Evolutionary conservation across 768 basidiomycete species (phyloP).

Genomic region (Pleurotus salmoneostramineus): DNA sequence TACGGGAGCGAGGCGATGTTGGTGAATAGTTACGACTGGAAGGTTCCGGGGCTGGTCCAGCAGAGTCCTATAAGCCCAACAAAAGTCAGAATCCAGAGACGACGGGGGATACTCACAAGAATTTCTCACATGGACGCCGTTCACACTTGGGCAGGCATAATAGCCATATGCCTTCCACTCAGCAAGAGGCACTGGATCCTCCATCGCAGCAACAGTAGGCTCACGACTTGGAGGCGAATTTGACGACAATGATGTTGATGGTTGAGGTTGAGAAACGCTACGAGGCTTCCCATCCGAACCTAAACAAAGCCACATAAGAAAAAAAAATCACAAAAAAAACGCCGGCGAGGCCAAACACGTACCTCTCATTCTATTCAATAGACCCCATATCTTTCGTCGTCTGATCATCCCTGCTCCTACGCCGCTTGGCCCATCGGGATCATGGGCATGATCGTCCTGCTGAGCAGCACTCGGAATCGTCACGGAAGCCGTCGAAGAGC

Average conservation of each 20-base stretch:
- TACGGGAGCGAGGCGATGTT: slow-evolving; percentile 10
- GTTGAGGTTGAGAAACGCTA: slow-evolving; percentile 1
- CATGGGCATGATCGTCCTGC: no score
- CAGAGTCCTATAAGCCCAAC: not conserved
- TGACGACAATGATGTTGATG: not conserved
- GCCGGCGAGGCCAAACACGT: not conserved
- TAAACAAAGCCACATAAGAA: not conserved
- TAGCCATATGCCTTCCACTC: slow-evolving; percentile 58
- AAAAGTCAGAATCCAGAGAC: not conserved
- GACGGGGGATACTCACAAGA: slow-evolving; percentile 30
- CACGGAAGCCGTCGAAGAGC: not conserved
- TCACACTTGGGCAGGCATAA: slow-evolving; percentile 44
- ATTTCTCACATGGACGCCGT: slow-evolving; percentile 35
- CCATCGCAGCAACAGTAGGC: not conserved
- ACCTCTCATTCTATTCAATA: slow-evolving; percentile 6
- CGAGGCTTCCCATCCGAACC: not conserved
- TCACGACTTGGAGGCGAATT: not conserved
- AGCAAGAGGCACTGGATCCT: slow-evolving; percentile 16
- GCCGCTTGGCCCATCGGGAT: not conserved
- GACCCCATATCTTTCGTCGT: slow-evolving; percentile 10
- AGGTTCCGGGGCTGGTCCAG: slow-evolving; percentile 16
- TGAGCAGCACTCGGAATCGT: not conserved
- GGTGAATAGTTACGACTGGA: no score
- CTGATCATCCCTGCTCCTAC: not conserved
- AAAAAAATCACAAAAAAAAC: not conserved